A percentile compares a stretch with the other conserved stretches of the same genome.
Conservation (phyloP, 441 rosid species). For the Manihot esculenta region DNA sequence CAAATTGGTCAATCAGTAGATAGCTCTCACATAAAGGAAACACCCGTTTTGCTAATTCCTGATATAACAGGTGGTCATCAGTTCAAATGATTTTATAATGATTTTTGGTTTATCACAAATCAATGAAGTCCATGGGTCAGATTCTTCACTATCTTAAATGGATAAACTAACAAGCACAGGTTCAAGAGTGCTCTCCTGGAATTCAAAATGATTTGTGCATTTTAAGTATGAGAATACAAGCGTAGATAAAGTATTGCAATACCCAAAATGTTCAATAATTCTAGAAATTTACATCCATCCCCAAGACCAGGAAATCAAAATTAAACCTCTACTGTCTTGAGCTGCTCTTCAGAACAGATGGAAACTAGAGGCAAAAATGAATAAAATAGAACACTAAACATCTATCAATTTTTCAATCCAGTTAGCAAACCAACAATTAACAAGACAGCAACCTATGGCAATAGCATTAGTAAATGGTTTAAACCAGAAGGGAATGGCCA, state of each 20-base stretch:
- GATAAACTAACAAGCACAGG: neutral
- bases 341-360: neutral
- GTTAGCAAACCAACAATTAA: neutral
- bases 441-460: neutral
- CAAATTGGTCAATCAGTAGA: slow-evolving; percentile 82
- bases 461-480: neutral
- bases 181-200: neutral
- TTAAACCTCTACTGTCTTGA: neutral
- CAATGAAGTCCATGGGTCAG: slow-evolving; percentile 6
- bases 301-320: slow-evolving; percentile 6
- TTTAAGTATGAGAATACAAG: neutral
- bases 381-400: neutral
- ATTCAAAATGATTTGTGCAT: neutral
- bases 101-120: slow-evolving; percentile 9
- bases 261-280: neutral
- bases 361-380: neutral
- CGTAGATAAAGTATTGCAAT: neutral
- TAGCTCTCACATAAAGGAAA: slow-evolving; percentile 87
- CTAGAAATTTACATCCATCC: neutral
- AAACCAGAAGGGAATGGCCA: neutral
- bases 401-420: neutral
- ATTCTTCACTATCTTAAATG: neutral
- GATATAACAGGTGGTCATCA: slow-evolving; percentile 32
- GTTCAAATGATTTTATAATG: slow-evolving; percentile 24
- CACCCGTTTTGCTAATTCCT: slow-evolving; percentile 85